Conservation (phyloP, 495 filamentous ascomycete species). For the Aspergillus asperescens region DNA sequence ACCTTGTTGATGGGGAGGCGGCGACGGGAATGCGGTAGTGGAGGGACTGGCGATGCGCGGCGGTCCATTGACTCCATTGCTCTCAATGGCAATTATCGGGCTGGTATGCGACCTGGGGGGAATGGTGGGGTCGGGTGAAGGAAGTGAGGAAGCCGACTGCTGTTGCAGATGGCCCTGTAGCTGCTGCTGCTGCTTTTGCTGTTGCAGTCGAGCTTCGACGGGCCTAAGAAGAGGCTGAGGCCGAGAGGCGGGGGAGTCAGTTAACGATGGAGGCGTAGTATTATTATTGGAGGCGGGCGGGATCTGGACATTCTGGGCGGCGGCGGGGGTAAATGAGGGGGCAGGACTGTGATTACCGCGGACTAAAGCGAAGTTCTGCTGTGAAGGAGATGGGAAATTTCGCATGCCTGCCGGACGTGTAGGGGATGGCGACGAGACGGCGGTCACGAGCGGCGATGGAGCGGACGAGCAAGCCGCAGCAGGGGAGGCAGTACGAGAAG, state of each 20-base stretch:
- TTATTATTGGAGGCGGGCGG: neutral
- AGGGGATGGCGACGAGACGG: neutral
- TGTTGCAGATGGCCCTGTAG: neutral
- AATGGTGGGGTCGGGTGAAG: conserved; percentile 22
- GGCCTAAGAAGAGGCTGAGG: neutral
- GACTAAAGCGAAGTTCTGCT: conserved; percentile 2
- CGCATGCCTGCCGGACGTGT: conserved; percentile 16
- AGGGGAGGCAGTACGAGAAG: neutral
- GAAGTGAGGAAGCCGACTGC: conserved; percentile 13
- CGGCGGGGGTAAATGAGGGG: neutral
- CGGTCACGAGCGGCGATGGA: neutral
- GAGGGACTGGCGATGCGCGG: conserved; percentile 7
- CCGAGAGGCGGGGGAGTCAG: neutral
- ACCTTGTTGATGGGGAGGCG: conserved; percentile 8
- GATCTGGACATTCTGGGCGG: conserved; percentile 5
- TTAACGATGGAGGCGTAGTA: neutral
- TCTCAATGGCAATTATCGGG: conserved; percentile 13
- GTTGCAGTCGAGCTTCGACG: neutral
- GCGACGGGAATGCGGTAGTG: conserved; percentile 3
- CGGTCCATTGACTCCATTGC: too few species aligned
- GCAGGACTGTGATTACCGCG: neutral
- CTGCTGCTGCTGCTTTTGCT: neutral
- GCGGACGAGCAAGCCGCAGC: neutral
- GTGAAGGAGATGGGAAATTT: conserved; percentile 4
- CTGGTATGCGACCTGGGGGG: conserved; percentile 13